Evolutionary conservation across 805 yeast species (phyloP).

Genomic region (Jamesozyma gamospora): DNA sequence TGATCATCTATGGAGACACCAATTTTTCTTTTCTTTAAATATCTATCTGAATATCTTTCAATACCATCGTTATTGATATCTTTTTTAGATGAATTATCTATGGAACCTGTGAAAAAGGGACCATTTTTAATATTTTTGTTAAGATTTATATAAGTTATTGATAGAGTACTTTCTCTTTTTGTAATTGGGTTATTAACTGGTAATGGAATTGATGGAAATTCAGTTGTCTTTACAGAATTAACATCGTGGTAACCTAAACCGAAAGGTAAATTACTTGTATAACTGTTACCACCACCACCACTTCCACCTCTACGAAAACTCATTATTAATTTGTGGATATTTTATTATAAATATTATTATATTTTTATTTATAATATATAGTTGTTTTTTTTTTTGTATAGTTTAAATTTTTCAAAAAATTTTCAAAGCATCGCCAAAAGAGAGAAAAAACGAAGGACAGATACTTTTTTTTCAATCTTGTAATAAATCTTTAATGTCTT

Average conservation of each 20-base stretch:
- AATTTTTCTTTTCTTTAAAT: slow-evolving; percentile 53
- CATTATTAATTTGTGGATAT: slow-evolving; percentile 30
- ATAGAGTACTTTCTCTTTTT: slow-evolving; percentile 38
- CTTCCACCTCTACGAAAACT: slow-evolving; percentile 40
- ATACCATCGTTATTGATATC: slow-evolving; percentile 49
- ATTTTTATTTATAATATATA: neutral
- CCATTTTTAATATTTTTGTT: slow-evolving; percentile 49
- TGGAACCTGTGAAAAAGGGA: slow-evolving; percentile 54
- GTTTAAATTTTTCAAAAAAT: too few species aligned
- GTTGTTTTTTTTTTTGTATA: neutral
- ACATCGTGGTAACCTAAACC: slow-evolving; percentile 63
- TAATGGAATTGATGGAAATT: slow-evolving; percentile 35
- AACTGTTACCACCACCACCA: slow-evolving; percentile 33
- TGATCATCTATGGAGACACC: slow-evolving; percentile 58
- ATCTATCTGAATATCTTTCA: slow-evolving; percentile 72
- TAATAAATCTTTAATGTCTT: slow-evolving; percentile 58
- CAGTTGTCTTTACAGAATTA: slow-evolving; percentile 32
- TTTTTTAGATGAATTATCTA: slow-evolving; percentile 12
- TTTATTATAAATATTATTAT: neutral
- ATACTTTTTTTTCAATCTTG: slow-evolving; percentile 35
- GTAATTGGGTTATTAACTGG: slow-evolving; percentile 57
- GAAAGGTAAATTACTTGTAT: slow-evolving; percentile 45
- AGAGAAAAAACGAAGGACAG: too few species aligned
- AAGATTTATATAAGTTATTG: slow-evolving; percentile 45
- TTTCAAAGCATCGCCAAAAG: too few species aligned